These are phyloP conservation scores for Nematocida sp. DNA, from an alignment of 371 early-diverging fungal species.

Conservation along the genomic window DNA sequence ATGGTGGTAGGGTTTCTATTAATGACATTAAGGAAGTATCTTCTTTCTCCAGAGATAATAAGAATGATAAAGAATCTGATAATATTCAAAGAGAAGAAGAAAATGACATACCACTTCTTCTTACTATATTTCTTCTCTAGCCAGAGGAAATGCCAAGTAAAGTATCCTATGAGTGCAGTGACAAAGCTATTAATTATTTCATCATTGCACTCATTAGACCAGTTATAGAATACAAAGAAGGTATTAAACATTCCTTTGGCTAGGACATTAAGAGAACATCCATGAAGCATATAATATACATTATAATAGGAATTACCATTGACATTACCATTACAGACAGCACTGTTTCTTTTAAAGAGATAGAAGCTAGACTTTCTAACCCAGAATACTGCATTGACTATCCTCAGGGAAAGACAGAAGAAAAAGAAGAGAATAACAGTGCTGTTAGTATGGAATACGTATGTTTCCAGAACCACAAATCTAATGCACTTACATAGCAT, in stretches of 20 bases:
- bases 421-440: background rate
- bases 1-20: background rate
- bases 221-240: background rate
- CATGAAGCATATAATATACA: conserved; percentile 7
- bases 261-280: background rate
- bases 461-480: background rate
- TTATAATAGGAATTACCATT: background rate
- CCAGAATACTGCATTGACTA: background rate
- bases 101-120: background rate
- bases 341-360: background rate
- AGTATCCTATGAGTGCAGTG: background rate
- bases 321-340: background rate
- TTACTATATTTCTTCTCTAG: background rate
- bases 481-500: background rate
- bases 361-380: background rate
- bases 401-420: background rate
- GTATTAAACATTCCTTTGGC: background rate
- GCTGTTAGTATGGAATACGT: background rate
- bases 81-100: background rate
- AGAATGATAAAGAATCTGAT: background rate
- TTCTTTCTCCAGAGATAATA: background rate
- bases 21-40: background rate
- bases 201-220: background rate
- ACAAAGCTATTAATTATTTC: background rate
- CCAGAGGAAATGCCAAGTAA: conserved; percentile 9